phyloP scores from a whole-genome alignment of 2,329 filamentous ascomycete genomes.

The Piedraia hortae region DNA sequence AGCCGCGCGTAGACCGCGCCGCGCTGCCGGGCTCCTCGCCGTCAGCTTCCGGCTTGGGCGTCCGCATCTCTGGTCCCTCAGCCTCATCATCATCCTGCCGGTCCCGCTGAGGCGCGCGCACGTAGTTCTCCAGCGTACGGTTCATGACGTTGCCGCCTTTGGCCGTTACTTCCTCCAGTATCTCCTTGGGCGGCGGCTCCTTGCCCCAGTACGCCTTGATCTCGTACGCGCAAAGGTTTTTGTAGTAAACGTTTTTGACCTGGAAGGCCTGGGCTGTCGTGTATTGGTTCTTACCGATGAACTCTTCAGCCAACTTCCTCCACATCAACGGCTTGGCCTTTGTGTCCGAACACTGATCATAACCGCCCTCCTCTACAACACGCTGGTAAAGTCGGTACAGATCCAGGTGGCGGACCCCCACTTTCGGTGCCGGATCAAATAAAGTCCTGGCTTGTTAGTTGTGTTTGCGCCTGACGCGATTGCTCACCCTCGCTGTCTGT shows the following conservation, averaged over 20 bases:
- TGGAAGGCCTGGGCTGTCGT: slow-evolving; percentile 63
- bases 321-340: slow-evolving; percentile 61
- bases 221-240: slow-evolving; percentile 61
- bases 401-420: slow-evolving; percentile 50
- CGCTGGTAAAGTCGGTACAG: slow-evolving; percentile 52
- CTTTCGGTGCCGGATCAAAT: slow-evolving; percentile 57
- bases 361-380: slow-evolving; percentile 52
- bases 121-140: slow-evolving; percentile 53
- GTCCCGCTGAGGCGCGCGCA: slow-evolving; percentile 20
- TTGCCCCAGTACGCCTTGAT: slow-evolving; percentile 50
- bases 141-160: slow-evolving; percentile 58
- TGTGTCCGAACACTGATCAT: slow-evolving; percentile 42
- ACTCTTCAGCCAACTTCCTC: slow-evolving; percentile 50
- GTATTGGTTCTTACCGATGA: slow-evolving; percentile 47
- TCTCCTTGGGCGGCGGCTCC: slow-evolving; percentile 66
- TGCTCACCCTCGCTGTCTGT: slow-evolving; percentile 41
- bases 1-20: slow-evolving; percentile 10
- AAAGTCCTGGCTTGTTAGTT: slow-evolving; percentile 23
- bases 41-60: slow-evolving; percentile 24
- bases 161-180: slow-evolving; percentile 52
- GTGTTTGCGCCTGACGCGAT: not conserved
- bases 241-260: slow-evolving; percentile 71
- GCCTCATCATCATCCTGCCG: slow-evolving; percentile 16
- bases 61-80: slow-evolving; percentile 22
- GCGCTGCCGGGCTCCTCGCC: slow-evolving; percentile 21